phyloP scores from a whole-genome alignment of 306 rosid genomes.

The Cicer pinnatifidum region DNA sequence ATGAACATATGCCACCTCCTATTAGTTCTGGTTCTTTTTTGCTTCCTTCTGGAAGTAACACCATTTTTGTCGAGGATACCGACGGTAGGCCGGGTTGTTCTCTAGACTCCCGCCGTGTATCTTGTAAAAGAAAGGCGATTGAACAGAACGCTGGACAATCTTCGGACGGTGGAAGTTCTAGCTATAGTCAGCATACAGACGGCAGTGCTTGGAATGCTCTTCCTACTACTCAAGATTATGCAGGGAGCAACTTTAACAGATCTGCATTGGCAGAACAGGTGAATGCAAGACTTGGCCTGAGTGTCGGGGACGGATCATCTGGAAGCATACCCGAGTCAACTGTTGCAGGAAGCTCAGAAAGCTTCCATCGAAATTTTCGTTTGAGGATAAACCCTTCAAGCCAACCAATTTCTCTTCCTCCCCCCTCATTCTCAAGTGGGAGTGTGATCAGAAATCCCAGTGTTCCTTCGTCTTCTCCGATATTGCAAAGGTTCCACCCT shows the following conservation, averaged over 20 bases:
- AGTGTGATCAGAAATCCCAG: slow-evolving; percentile 62
- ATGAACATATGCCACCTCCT: slow-evolving; percentile 54
- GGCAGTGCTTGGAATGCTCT: slow-evolving; percentile 58
- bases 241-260: slow-evolving; percentile 50
- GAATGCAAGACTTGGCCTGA: slow-evolving; percentile 58
- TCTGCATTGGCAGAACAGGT: slow-evolving; percentile 62
- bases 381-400: slow-evolving; percentile 66
- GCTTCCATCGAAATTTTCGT: slow-evolving; percentile 74
- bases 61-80: slow-evolving; percentile 54
- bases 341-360: slow-evolving; percentile 57
- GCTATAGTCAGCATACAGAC: slow-evolving; percentile 69
- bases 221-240: slow-evolving; percentile 61
- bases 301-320: slow-evolving; percentile 58
- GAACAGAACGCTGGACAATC: slow-evolving; percentile 77
- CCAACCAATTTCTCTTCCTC: slow-evolving; percentile 58
- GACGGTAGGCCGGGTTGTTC: slow-evolving; percentile 75
- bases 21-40: slow-evolving; percentile 59
- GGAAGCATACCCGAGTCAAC: slow-evolving; percentile 56
- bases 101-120: slow-evolving; percentile 68
- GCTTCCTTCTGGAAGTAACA: slow-evolving; percentile 63
- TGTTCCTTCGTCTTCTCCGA: slow-evolving; percentile 58
- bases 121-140: slow-evolving; percentile 83
- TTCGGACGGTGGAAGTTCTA: slow-evolving; percentile 72
- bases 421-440: slow-evolving; percentile 56
- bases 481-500: slow-evolving; percentile 58